Evolutionary conservation across 129 eudicot species (phyloP).

Genomic region (Centrapalus pauciflorus): DNA sequence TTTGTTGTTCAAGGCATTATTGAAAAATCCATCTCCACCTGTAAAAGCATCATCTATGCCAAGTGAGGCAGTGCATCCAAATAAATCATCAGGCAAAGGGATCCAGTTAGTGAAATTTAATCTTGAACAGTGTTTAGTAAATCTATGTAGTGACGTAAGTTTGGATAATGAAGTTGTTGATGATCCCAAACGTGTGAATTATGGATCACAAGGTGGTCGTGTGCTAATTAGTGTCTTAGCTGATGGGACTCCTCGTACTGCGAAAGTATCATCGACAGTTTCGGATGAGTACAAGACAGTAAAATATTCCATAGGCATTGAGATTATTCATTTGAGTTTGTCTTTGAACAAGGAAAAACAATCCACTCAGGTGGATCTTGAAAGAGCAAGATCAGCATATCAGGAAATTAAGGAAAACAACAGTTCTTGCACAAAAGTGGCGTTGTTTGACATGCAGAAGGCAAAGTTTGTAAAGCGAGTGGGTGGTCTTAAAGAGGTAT

Average conservation of each 20-base stretch:
- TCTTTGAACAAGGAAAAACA: slow-evolving; percentile 74
- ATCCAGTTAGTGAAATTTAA: slow-evolving; percentile 49
- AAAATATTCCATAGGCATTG: slow-evolving; percentile 61
- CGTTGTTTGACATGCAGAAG: slow-evolving; percentile 78
- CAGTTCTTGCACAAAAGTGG: slow-evolving; percentile 39
- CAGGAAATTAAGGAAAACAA: slow-evolving; percentile 49
- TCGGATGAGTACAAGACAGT: slow-evolving; percentile 47
- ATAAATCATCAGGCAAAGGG: slow-evolving; percentile 76
- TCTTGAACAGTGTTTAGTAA: slow-evolving; percentile 67
- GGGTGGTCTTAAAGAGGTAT: slow-evolving; percentile 74
- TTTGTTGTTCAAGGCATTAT: slow-evolving; percentile 45
- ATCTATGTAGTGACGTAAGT: slow-evolving; percentile 57
- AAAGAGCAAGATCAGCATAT: slow-evolving; percentile 70
- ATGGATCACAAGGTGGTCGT: slow-evolving; percentile 94
- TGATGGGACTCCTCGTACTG: slow-evolving; percentile 73
- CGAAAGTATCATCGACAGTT: slow-evolving; percentile 61
- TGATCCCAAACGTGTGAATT: slow-evolving; percentile 85
- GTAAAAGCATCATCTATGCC: slow-evolving; percentile 45
- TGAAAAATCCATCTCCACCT: slow-evolving; percentile 46
- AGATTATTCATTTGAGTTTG: slow-evolving; percentile 57
- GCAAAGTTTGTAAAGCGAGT: slow-evolving; percentile 70
- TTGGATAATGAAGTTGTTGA: slow-evolving; percentile 56
- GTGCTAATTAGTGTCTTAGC: slow-evolving; percentile 49
- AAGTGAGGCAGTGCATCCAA: slow-evolving; percentile 33
- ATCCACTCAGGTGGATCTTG: slow-evolving; percentile 69